Percentiles rank a stretch among this genome's conserved stretches.
phyloP scores from a whole-genome alignment of 495 filamentous ascomycete species.

The Mycothermus thermophilus region DNA sequence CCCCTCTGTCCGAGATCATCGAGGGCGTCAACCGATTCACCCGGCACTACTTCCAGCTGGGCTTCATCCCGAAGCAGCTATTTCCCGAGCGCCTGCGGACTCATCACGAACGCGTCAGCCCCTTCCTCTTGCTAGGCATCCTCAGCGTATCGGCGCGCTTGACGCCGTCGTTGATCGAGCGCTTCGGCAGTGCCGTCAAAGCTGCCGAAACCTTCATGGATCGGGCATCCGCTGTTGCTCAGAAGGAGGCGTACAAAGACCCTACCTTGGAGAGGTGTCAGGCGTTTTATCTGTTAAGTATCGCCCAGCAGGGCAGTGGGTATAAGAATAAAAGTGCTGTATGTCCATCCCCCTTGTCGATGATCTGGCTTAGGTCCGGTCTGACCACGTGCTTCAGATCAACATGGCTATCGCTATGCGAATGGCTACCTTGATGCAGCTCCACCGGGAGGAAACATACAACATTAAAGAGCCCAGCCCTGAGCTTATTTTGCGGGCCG shows the following conservation, averaged over 20 bases:
- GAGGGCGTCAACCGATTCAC: slow-evolving; percentile 34
- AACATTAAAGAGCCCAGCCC: slow-evolving; percentile 19
- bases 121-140: slow-evolving; percentile 34
- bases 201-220: slow-evolving; percentile 37
- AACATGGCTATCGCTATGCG: slow-evolving; percentile 38
- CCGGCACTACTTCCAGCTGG: slow-evolving; percentile 34
- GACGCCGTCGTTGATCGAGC: slow-evolving; percentile 29
- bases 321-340: slow-evolving; percentile 34
- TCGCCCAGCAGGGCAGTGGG: slow-evolving; percentile 38
- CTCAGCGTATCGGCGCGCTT: slow-evolving; percentile 36
- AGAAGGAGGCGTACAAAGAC: slow-evolving; percentile 33
- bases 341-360: slow-evolving; percentile 8
- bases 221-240: slow-evolving; percentile 29
- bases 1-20: slow-evolving; percentile 26
- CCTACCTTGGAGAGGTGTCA: slow-evolving; percentile 38
- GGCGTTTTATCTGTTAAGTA: slow-evolving; percentile 37
- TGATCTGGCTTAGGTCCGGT: too few relatives aligned
- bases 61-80: slow-evolving; percentile 38
- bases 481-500: slow-evolving; percentile 28
- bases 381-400: too few relatives aligned
- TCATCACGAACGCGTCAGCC: slow-evolving; percentile 28
- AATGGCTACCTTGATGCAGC: slow-evolving; percentile 36
- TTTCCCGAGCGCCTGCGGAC: slow-evolving; percentile 29
- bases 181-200: slow-evolving; percentile 29
- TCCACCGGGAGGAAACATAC: slow-evolving; percentile 40